Evolutionary conservation across 2,329 filamentous ascomycete genomes (phyloP), one percentile per base, ranked within the genome.

Genomic region (Venturia aucupariae): DNA sequence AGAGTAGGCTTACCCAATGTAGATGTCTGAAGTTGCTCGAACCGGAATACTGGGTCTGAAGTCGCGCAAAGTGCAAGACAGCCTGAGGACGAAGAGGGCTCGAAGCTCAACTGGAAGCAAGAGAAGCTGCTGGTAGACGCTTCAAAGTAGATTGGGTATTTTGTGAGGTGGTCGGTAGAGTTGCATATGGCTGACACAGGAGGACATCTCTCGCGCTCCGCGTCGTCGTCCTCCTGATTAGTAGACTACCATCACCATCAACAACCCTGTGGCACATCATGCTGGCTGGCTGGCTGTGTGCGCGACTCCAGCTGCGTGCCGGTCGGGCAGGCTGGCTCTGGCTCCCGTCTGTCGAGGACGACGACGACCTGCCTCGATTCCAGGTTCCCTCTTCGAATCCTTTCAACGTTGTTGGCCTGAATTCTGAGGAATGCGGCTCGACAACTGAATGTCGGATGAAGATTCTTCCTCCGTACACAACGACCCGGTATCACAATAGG

Each of bases 231-330:
- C 46, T 51, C 46, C 46, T 51, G 46, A 51, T n/a, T n/a, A n/a
- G n/a, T n/a, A n/a, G n/a, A n/a, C n/a, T n/a, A n/a, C n/a, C n/a
- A n/a, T 51, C 46, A 51, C 51, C 51, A 35, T 35, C 30, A n/a
- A 32, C 19, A 57, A 32, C 51, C 51, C 51, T 57, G 51, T 57
- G 51, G 51, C 19, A 57, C 51, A 57, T 35, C 30, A 35, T 30
- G 48, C 5, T 32, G 48, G 24, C 30, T 54, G 30, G 48, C 8
- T 19, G 24, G 17, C 3, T 30, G 48, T n/a, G 27, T n/a, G 30
- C 30, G 17, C 51, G 30, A 19, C 19, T 55, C n/a, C n/a, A n/a
- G n/a, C n/a, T n/a, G n/a, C 4, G 51, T 22, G 46, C 22, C 27
- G 2, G 19, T 19, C 10, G 7, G 22, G 7, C 10, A 11, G 46